phyloP scores from a whole-genome alignment of 495 filamentous ascomycete species.

The Daldinia bambusicola region DNA sequence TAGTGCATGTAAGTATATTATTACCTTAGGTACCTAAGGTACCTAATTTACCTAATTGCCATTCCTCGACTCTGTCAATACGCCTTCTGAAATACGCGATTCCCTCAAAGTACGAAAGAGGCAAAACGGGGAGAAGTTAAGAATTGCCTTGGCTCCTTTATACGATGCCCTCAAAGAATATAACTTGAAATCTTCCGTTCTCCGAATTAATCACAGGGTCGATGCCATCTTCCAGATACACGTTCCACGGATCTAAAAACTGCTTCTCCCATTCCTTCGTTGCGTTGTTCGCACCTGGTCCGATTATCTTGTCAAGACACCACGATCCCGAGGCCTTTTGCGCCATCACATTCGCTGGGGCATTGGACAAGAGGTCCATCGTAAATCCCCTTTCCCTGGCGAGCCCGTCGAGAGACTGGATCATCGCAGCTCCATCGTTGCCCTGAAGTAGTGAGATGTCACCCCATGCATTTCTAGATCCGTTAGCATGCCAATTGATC shows the following conservation, averaged over 20 bases:
- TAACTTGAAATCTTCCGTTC: slow-evolving; percentile 37
- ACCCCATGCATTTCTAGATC: slow-evolving; percentile 30
- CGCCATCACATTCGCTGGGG: slow-evolving; percentile 18
- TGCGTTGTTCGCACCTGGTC: slow-evolving; percentile 25
- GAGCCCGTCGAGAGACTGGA: slow-evolving; percentile 32
- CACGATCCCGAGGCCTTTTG: slow-evolving; percentile 35
- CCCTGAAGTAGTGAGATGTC: slow-evolving; percentile 36
- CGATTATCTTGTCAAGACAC: slow-evolving; percentile 38
- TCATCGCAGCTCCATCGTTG: slow-evolving; percentile 31
- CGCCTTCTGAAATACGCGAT: neutral
- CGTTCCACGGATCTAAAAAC: slow-evolving; percentile 29
- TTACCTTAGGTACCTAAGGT: no score
- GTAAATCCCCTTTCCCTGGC: slow-evolving; percentile 29
- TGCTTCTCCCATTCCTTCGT: slow-evolving; percentile 27
- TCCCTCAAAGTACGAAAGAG: neutral
- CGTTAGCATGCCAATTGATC: slow-evolving; percentile 37
- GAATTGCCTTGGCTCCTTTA: slow-evolving; percentile 2
- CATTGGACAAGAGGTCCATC: slow-evolving; percentile 24
- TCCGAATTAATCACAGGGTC: slow-evolving; percentile 37
- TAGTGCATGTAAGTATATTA: no score
- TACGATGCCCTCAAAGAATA: slow-evolving; percentile 29
- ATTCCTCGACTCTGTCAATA: neutral
- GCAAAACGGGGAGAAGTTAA: neutral
- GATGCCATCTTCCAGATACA: slow-evolving; percentile 28
- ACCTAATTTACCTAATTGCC: no score